A percentile compares a stretch with the other conserved stretches of the same genome.
Conservation (phyloP, 495 filamentous ascomycete species). For the Baudoinia panamericana region DNA sequence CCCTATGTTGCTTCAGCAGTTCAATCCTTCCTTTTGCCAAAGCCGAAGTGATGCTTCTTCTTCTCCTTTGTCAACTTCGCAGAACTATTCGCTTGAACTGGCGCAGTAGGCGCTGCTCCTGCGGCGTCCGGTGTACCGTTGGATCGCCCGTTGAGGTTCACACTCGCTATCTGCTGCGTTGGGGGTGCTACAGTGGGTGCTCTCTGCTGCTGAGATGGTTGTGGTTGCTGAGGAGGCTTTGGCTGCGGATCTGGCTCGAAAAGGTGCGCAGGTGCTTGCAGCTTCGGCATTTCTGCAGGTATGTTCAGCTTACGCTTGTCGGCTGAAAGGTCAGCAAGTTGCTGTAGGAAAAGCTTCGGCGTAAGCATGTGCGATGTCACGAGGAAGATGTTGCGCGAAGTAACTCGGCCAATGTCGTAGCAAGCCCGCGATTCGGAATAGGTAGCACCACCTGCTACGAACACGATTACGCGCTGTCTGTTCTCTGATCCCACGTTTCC, state of each 20-base stretch:
- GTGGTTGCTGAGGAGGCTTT: slow-evolving; percentile 34
- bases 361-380: slow-evolving; percentile 85
- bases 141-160: slow-evolving; percentile 38
- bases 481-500: slow-evolving; percentile 53
- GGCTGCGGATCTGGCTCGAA: slow-evolving; percentile 57
- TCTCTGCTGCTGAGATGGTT: slow-evolving; percentile 23
- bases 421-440: slow-evolving; percentile 79
- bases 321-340: slow-evolving; percentile 63
- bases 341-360: slow-evolving; percentile 64
- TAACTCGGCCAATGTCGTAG: slow-evolving; percentile 66
- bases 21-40: slow-evolving; percentile 39
- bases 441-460: slow-evolving; percentile 92
- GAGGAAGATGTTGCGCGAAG: slow-evolving; percentile 71
- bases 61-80: slow-evolving; percentile 44
- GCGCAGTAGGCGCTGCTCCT: slow-evolving; percentile 11
- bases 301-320: slow-evolving; percentile 65
- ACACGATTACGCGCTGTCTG: slow-evolving; percentile 81
- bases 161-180: slow-evolving; percentile 41
- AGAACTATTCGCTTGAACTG: slow-evolving; percentile 20
- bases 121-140: slow-evolving; percentile 29
- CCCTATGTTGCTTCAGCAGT: no score
- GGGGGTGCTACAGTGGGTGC: slow-evolving; percentile 40
- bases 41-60: slow-evolving; percentile 69
- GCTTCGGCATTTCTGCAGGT: slow-evolving; percentile 66
- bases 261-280: slow-evolving; percentile 69